Evolutionary conservation across 108 stramenopile genomes (phyloP), one percentile per base, ranked within the genome.

Genomic region (Asterionellopsis glacialis): DNA sequence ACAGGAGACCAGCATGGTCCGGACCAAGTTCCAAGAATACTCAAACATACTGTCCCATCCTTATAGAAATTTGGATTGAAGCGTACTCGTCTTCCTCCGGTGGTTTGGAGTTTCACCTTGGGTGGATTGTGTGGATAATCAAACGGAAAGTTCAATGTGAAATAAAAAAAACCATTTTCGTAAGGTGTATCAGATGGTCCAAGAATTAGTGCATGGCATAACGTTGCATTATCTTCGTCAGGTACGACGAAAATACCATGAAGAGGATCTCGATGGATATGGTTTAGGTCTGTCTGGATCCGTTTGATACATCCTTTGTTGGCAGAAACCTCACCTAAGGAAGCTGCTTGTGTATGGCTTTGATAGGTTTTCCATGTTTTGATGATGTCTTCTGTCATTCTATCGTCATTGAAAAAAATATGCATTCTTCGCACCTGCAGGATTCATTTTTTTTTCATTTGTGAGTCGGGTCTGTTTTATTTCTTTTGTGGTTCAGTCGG

Each of bases 21-120:
- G 1, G 18, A 3, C 80, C 80, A 81, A 0, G 81, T 82, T 7
- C 75, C 75, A 16, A 82, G 64, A 48, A 82, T 43, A 49, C 68
- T 65, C 38, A 80, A 57, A 56, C 87, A 85, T 0, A 88, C 88
- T 58, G 91, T 95, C 10, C 94, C 94, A 67, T 69, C 48, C 23
- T 61, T 62, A 69, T 97, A 95, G 0, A 97, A 73, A 68, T 95
- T 97, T 10, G 94, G 96, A 61, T 90, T 91, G 69, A 91, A 93
- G 7, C 94, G 67, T 19, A 77, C 69, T 16, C 40, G 59, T 15
- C 92, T 90, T 13, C 70, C 69, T 0, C 85, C 93, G 0, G 95
- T 96, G 10, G 94, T 95, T 19, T 83, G 40, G 50, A 94, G 74
- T 40, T 80, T 74, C 0, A 88, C 78, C 26, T 63, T 68, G 2